phyloP scores from a whole-genome alignment of 148 eudicot species.

The Cornus florida region DNA sequence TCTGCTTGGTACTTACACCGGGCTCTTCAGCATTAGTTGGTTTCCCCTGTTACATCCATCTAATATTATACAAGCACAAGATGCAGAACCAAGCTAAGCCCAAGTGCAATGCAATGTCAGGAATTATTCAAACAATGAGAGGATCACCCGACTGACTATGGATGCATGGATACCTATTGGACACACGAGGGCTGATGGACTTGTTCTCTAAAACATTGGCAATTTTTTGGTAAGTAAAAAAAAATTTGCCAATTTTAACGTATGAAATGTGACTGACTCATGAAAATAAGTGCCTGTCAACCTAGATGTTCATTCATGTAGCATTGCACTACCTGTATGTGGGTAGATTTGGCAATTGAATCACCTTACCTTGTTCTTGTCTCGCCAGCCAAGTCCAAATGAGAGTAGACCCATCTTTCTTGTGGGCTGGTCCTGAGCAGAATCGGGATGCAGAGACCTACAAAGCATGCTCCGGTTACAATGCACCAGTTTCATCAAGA shows the following conservation, averaged over 20 bases:
- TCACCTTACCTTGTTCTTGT: slow-evolving; percentile 60
- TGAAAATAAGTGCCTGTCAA: neutral
- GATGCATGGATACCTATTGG: neutral
- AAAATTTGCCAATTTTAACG: neutral
- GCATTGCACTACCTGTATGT: neutral
- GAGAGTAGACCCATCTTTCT: slow-evolving; percentile 62
- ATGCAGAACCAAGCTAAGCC: neutral
- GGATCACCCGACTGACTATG: neutral
- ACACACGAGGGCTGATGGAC: neutral
- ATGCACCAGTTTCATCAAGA: slow-evolving; percentile 8
- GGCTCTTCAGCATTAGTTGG: slow-evolving; percentile 21
- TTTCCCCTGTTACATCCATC: slow-evolving; percentile 33
- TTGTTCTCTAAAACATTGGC: neutral
- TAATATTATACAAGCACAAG: slow-evolving; percentile 2
- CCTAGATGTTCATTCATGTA: neutral
- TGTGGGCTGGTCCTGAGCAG: slow-evolving; percentile 29
- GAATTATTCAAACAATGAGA: neutral
- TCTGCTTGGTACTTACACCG: slow-evolving; percentile 18
- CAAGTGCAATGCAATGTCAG: neutral
- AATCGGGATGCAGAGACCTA: slow-evolving; percentile 38
- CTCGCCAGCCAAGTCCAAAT: slow-evolving; percentile 81
- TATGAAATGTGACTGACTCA: neutral
- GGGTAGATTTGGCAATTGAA: neutral
- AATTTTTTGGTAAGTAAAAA: too few relatives aligned
- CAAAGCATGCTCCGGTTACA: slow-evolving; percentile 12